Evolutionary conservation across 257 asterid species (phyloP).

Genomic region (Rauvolfia tetraphylla): DNA sequence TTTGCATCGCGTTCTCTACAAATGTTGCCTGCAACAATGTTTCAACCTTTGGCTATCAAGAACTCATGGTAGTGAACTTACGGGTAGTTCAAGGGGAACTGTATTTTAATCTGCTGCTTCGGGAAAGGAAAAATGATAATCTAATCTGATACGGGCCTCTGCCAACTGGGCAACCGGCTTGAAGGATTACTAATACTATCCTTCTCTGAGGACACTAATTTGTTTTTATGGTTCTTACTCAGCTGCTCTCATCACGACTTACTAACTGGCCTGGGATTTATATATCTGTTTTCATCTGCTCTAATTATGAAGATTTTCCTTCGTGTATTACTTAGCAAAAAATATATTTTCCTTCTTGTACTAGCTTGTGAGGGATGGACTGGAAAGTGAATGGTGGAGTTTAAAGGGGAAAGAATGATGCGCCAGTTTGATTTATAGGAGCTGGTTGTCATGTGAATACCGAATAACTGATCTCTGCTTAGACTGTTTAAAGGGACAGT

Average conservation of each 20-base stretch:
- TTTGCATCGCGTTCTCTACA: not conserved
- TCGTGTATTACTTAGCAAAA: not conserved
- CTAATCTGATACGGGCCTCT: not conserved
- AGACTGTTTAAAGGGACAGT: not conserved
- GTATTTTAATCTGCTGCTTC: not conserved
- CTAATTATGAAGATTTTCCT: not conserved
- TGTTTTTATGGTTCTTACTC: not conserved
- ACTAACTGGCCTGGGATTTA: not conserved
- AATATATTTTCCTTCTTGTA: not conserved
- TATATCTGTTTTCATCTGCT: not conserved
- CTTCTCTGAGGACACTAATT: not conserved
- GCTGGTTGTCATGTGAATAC: not conserved
- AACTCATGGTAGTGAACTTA: not conserved
- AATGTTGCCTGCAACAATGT: not conserved
- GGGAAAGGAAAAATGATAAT: not conserved
- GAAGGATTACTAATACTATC: not conserved
- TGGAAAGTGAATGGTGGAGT: not conserved
- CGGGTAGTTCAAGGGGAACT: not conserved
- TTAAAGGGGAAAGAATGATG: not conserved
- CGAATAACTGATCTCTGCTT: no score
- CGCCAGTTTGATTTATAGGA: not conserved
- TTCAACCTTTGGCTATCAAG: not conserved
- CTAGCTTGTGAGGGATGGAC: not conserved
- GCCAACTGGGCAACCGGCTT: not conserved
- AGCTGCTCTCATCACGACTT: not conserved